Base-by-base conservation (phyloP, 768 basidiomycete genomes). In the Amanita polypyramis region DNA sequence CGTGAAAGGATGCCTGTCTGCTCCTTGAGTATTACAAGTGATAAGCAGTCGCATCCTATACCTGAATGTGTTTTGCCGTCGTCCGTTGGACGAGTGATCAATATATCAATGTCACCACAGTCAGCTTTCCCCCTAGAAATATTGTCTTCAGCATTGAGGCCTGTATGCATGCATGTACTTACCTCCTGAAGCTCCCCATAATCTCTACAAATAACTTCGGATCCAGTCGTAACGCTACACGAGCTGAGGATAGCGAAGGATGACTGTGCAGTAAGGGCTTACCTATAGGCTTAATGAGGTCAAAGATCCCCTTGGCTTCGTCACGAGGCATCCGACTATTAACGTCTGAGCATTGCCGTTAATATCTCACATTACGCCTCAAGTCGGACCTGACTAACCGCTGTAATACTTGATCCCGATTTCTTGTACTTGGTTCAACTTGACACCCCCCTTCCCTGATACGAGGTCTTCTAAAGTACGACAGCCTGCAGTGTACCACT, bases 141-240 rank as follows among this genome's bases (percentile, higher is more conserved):
- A 29, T 35, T 50, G 49, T 35, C 41, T 15, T 33, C 20, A 38
- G 43, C 25, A n/a, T 43, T 8, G 12, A 47, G 20, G 1, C 42
- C 21, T 33, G n/a, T 7, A 32, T 6, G 17, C 23, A 19, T 6
- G 35, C 51, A 5, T 43, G 36, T 15, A 52, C 56, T 43, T 53
- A 77, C 85, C 88, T 73, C 56, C 93, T 68, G 61, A 83, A 97
- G 53, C 88, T 91, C 1, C 93, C 94, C 93, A 95, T 94, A 41
- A 94, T 82, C 43, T 92, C 81, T 8, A 96, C 64, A 56, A 76
- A 80, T 20, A 94, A 58, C 45, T 76, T 75, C 4, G 76, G 65
- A 57, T 94, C 92, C 27, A 95, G 70, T 1, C 62, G 64, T 8
- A 85, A 70, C 2, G 88, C 91, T 90, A 52, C 4, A 4, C 40